Evolutionary conservation across 495 filamentous ascomycete species (phyloP).

Genomic region (Penicillium flavigenum): DNA sequence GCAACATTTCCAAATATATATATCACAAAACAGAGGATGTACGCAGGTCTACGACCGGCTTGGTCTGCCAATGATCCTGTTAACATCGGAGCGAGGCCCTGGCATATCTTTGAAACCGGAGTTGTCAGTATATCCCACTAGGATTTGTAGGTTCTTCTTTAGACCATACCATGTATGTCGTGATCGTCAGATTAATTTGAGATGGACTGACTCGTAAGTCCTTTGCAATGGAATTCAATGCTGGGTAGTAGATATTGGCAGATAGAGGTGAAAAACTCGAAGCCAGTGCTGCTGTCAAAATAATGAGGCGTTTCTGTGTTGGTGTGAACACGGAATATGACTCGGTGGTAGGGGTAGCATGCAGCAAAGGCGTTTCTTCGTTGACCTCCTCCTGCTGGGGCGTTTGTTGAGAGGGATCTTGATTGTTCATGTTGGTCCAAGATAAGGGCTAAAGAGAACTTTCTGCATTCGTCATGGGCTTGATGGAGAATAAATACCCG

Average conservation of each 20-base stretch:
- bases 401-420: neutral
- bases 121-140: neutral
- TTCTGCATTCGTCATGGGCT: neutral
- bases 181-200: conserved; percentile 53
- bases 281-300: conserved; percentile 32
- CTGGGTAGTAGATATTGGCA: conserved; percentile 51
- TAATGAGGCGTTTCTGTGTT: conserved; percentile 28
- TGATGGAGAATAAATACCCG: neutral
- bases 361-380: conserved; percentile 27
- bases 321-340: conserved; percentile 28
- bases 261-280: conserved; percentile 44
- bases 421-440: neutral
- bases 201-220: conserved; percentile 39
- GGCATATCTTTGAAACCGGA: conserved; percentile 37
- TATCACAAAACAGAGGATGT: conserved; percentile 46
- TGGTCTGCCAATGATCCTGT: conserved; percentile 51
- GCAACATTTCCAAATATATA: conserved; percentile 50
- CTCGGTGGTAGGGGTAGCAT: neutral
- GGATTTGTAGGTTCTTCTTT: neutral
- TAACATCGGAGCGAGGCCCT: conserved; percentile 52
- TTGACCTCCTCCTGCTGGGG: neutral
- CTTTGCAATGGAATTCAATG: conserved; percentile 41
- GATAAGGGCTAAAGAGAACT: neutral
- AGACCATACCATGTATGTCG: conserved; percentile 45
- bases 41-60: conserved; percentile 49